Conservation (phyloP, 106 monocot species). For the Dendrobium huoshanense region DNA sequence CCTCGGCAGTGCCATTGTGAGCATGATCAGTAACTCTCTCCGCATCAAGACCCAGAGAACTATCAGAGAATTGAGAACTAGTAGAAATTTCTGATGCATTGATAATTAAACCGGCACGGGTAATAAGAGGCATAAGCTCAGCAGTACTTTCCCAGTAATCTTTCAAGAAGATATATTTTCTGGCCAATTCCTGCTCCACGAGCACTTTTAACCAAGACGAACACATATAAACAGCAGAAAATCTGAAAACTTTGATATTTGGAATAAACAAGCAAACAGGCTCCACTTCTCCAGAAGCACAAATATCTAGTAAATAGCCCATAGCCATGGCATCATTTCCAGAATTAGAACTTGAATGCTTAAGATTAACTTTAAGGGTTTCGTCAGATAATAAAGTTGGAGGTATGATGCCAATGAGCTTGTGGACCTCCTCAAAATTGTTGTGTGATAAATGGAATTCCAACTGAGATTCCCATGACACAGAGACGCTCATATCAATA, state of each 20-base stretch:
- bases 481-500: constrained; percentile 30
- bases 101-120: constrained; percentile 48
- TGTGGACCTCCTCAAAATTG: constrained; percentile 44
- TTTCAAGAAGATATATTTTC: constrained; percentile 75
- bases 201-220: constrained; percentile 61
- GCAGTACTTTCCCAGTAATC: constrained; percentile 58
- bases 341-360: constrained; percentile 23
- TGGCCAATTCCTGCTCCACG: constrained; percentile 72
- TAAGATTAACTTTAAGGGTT: constrained; percentile 48
- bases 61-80: constrained; percentile 10
- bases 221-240: constrained; percentile 29
- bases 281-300: constrained; percentile 52
- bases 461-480: constrained; percentile 83
- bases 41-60: constrained; percentile 25
- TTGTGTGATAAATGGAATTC: constrained; percentile 67
- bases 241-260: constrained; percentile 58
- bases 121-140: constrained; percentile 65
- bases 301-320: constrained; percentile 31
- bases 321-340: constrained; percentile 6
- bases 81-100: constrained; percentile 8
- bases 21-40: constrained; percentile 4
- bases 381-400: constrained; percentile 39
- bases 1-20: constrained; percentile 32
- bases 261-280: constrained; percentile 57
- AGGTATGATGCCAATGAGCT: constrained; percentile 62